Evolutionary conservation across 352 stramenopile genomes (phyloP), one percentile per base, ranked within the genome.

Genomic region (Phytopythium sindhum): DNA sequence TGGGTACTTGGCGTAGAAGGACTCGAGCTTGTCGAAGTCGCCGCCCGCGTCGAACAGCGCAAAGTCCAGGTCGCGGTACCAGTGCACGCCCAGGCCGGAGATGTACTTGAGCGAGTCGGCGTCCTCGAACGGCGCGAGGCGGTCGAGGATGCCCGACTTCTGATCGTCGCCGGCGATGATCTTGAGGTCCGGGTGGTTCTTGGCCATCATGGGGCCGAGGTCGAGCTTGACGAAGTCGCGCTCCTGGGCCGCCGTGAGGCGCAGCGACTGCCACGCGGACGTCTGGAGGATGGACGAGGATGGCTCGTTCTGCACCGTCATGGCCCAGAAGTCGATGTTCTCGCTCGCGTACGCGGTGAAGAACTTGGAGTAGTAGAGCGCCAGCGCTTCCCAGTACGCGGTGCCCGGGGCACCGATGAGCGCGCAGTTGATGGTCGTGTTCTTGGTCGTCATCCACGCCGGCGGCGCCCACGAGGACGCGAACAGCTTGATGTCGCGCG

Each of bases 221-320:
- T 93, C 73, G 39, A 90, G 71, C 65, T 92, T 88, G 61, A 96
- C 70, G 60, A 96, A 97, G 65, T 85, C 78, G 5, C 79, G 70
- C 57, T 92, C 73, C 60, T 76, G 47, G 28, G 80, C 60, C 0
- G 47, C 57, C 10, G 71, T 75, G 56, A 89, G 82, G 9, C 83
- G 78, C 23, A 89, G 74, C n/a, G 75, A 84, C 63, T 93, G 80
- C 81, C 85, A 94, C 14, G 42, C 60, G 2, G 77, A 78, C 17
- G 71, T 69, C 52, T 81, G 72, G 2, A 87, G 33, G 12, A 63
- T 55, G 4, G 69, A 73, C n/a, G 74, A 74, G 37, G 89, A 83
- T 6, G 89, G 87, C 58, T 97, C 89, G 65, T 97, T 97, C 67
- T 97, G 89, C 57, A 88, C 79, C 3, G 88, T 97, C 52, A 96